These are phyloP conservation scores for Trypanosoma boissoni DNA, from an alignment of 208 protist genomes.

Conservation along the genomic window DNA sequence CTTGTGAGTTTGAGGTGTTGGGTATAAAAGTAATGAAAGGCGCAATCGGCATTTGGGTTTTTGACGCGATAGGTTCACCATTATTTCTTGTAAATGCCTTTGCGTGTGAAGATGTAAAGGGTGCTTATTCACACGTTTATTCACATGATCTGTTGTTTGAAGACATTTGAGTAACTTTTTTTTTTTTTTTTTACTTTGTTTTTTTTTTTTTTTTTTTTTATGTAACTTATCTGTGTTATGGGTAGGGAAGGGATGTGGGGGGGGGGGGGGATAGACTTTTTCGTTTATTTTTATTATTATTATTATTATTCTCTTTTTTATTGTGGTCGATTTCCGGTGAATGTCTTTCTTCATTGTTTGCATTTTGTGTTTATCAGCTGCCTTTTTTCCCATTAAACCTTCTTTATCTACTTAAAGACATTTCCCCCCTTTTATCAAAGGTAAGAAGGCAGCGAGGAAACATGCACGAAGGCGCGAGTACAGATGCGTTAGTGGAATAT, in stretches of 20 bases:
- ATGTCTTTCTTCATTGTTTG: too few species aligned
- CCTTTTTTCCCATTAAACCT: not conserved
- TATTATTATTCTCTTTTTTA: slow-evolving; percentile 15
- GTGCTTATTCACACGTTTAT: slow-evolving; percentile 45
- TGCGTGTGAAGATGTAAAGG: slow-evolving; percentile 29
- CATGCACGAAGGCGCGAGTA: too few species aligned
- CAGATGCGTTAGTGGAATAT: too few species aligned
- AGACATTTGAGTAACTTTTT: not conserved
- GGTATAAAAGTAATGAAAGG: slow-evolving; percentile 34
- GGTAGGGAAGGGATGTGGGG: too few species aligned
- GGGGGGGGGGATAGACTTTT: too few species aligned
- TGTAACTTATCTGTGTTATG: too few species aligned
- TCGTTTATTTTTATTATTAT: slow-evolving; percentile 13
- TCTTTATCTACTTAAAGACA: too few species aligned
- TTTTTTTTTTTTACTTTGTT: too few species aligned
- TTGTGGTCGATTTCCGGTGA: not conserved
- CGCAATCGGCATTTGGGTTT: slow-evolving; percentile 47
- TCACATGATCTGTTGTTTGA: slow-evolving; percentile 21
- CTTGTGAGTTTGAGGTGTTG: slow-evolving; percentile 37
- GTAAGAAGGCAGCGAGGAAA: too few species aligned
- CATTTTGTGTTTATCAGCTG: too few species aligned
- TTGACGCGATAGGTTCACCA: slow-evolving; percentile 48
- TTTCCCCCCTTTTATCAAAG: too few species aligned
- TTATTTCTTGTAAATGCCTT: slow-evolving; percentile 52
- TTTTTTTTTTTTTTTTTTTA: too few species aligned